Evolutionary conservation across 371 early-diverging fungal genomes (phyloP).

Genomic region (Mortierella sp.): DNA sequence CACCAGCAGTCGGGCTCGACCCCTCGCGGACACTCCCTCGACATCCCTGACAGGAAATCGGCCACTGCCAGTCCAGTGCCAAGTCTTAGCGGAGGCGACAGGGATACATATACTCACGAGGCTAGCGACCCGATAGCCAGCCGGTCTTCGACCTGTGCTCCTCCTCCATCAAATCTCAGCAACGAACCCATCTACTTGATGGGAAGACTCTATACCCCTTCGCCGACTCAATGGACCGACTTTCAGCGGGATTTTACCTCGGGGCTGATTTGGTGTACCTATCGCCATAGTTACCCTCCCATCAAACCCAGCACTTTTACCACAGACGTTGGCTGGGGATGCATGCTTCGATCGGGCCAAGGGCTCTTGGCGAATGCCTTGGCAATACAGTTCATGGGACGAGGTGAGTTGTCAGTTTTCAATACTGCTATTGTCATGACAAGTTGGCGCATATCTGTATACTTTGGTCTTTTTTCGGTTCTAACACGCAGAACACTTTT

Average conservation of each 20-base stretch:
- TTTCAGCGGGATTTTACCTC: conserved; percentile 52
- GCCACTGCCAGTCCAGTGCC: conserved; percentile 5
- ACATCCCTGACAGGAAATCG: conserved; percentile 6
- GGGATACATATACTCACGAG: conserved; percentile 12
- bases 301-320: conserved; percentile 86
- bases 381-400: conserved; percentile 76
- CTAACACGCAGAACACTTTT: background rate
- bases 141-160: conserved; percentile 34
- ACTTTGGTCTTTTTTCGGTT: conserved; percentile 8
- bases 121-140: conserved; percentile 33
- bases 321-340: conserved; percentile 96
- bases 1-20: background rate
- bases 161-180: conserved; percentile 32
- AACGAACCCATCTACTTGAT: conserved; percentile 45
- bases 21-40: conserved; percentile 23
- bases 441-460: background rate
- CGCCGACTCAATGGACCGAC: conserved; percentile 50
- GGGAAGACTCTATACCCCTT: conserved; percentile 51
- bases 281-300: conserved; percentile 88
- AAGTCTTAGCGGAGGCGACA: background rate
- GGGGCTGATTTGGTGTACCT: conserved; percentile 89
- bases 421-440: too few species aligned
- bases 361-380: conserved; percentile 91
- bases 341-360: conserved; percentile 97
- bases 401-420: conserved; percentile 60